Evolutionary conservation across 768 basidiomycete species (phyloP).

Genomic region (Arthromyces matolae): DNA sequence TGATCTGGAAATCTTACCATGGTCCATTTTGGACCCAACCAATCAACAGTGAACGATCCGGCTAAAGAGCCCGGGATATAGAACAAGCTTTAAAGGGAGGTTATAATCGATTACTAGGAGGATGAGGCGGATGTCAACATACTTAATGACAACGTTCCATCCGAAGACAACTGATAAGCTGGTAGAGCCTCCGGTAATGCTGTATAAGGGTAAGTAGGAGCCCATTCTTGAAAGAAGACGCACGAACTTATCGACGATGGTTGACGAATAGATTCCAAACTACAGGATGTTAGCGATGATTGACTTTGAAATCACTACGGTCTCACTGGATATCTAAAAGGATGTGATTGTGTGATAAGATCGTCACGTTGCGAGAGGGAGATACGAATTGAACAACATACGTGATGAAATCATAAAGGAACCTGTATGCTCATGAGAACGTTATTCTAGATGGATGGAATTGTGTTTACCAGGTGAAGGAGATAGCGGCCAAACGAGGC

Average conservation of each 20-base stretch:
- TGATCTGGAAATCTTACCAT: slow-evolving; percentile 50
- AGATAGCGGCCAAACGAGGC: slow-evolving; percentile 64
- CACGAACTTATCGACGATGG: slow-evolving; percentile 63
- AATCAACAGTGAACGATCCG: slow-evolving; percentile 75
- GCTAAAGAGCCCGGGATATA: slow-evolving; percentile 52
- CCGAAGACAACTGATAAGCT: slow-evolving; percentile 67
- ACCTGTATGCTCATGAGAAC: not conserved
- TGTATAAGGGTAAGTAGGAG: slow-evolving; percentile 20
- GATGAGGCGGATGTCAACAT: too few species aligned
- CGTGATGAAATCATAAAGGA: slow-evolving; percentile 16
- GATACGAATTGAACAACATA: slow-evolving; percentile 32
- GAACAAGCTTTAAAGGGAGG: slow-evolving; percentile 29
- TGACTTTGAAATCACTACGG: not conserved
- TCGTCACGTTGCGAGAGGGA: not conserved
- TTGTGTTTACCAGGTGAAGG: slow-evolving; percentile 59
- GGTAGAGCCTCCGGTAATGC: slow-evolving; percentile 51
- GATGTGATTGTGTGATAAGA: slow-evolving; percentile 1
- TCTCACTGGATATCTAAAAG: slow-evolving; percentile 59
- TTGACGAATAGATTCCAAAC: slow-evolving; percentile 82
- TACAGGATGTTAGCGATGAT: slow-evolving; percentile 24
- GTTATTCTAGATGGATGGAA: not conserved
- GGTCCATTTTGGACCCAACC: slow-evolving; percentile 69
- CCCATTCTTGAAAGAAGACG: not conserved
- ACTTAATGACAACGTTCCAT: slow-evolving; percentile 87
- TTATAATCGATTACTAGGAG: too few species aligned